Base-by-base conservation (phyloP, 345 rosid species). In the Firmiana major region DNA sequence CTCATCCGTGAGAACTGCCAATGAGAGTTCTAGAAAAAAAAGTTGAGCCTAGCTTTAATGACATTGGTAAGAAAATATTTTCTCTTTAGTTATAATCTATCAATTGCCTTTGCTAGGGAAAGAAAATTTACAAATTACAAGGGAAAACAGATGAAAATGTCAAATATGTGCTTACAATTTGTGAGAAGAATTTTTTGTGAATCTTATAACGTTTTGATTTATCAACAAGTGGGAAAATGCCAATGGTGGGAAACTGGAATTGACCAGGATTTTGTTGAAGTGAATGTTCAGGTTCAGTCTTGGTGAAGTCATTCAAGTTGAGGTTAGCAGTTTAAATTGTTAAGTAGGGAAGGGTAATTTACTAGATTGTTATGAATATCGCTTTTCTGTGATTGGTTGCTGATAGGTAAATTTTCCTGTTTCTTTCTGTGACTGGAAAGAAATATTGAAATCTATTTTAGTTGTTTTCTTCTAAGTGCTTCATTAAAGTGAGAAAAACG, bases 81-180 rank as follows among this genome's bases (percentile, higher is more conserved):
- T 65, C 16, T 65, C 70, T 65, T n/a, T 40, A n/a, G 8, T n/a
- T 13, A 17, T 40, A 19, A 38, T 64, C 48, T 38, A n/a, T 64
- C 48, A 9, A 64, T 38, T 17, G 46, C 46, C 68, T 64, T 19
- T 17, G n/a, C 48, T 9, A 10, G 4, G 48, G 70, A n/a, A 19
- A 64, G 26, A n/a, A n/a, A 64, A 64, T 64, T 38, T 40, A 65
- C 22, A 64, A 65, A 40, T 38, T 9, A 19, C 0, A 65, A n/a
- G 28, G 10, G 28, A 65, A 65, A 65, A 10, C 2, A 4, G 71
- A 65, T 40, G 51, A 65, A 67, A 24, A 19, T 45, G 34, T 67
- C 72, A 43, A 67, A 21, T 43, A 67, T 67, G 54, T 21, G 22
- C 55, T 43, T 67, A 67, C 34, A 45, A n/a, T 67, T 67, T 45